A percentile compares a stretch with the other conserved stretches of the same genome.
phyloP scores from a whole-genome alignment of 306 rosid genomes.

The Citrullus colocynthis region DNA sequence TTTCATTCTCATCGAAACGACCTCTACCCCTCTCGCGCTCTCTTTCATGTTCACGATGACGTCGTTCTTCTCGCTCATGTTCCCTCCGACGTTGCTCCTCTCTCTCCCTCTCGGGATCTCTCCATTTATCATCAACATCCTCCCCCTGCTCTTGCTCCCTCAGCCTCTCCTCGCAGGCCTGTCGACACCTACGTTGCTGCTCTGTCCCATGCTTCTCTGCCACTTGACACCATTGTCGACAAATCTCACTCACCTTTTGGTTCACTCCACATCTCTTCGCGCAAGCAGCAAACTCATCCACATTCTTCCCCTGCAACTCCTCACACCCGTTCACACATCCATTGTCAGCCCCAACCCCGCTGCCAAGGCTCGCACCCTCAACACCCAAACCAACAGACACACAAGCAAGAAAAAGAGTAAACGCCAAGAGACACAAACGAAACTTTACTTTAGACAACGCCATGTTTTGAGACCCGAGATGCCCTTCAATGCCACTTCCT shows the following conservation, averaged over 20 bases:
- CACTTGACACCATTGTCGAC: not conserved
- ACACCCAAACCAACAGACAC: not conserved
- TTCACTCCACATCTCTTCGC: not conserved
- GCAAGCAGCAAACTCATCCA: not conserved
- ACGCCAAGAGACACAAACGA: constrained; percentile 3
- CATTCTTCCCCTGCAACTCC: not conserved
- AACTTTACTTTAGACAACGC: not conserved
- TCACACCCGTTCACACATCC: not conserved
- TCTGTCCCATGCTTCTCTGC: not conserved
- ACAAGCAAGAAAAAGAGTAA: constrained; percentile 7
- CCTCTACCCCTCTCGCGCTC: not conserved
- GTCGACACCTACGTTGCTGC: not conserved
- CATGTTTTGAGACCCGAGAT: not conserved
- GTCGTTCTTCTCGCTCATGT: constrained; percentile 8
- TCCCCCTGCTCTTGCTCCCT: not conserved
- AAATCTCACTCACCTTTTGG: not conserved
- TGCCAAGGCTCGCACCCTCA: not conserved
- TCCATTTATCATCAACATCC: not conserved
- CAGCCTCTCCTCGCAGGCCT: not conserved
- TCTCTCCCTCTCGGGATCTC: not conserved
- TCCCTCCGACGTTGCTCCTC: constrained; percentile 1
- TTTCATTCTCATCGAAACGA: not conserved
- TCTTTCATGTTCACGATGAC: not conserved
- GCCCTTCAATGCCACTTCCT: not conserved
- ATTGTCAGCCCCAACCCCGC: not conserved